Evolutionary conservation across 2,329 filamentous ascomycete species (phyloP).

Genomic region (Penicillium verrucosum): DNA sequence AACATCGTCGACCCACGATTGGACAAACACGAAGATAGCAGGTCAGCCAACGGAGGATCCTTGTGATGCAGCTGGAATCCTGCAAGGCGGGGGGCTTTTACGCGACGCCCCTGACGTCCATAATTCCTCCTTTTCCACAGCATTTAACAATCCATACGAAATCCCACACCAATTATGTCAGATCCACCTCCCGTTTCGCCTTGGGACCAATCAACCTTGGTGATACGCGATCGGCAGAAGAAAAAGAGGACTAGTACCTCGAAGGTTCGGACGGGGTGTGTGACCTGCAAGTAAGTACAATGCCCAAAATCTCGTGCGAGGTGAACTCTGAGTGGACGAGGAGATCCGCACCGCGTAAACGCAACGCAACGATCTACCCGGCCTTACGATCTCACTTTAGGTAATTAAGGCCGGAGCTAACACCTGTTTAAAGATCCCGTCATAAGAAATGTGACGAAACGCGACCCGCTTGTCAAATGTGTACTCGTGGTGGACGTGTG

Average conservation of each 20-base stretch:
- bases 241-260: background rate
- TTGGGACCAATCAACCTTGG: background rate
- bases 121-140: background rate
- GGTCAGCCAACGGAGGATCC: background rate
- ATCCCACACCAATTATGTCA: background rate
- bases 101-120: background rate
- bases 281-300: slow-evolving; percentile 6
- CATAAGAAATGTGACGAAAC: slow-evolving; percentile 9
- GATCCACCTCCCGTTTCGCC: background rate
- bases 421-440: background rate
- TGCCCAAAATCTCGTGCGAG: background rate
- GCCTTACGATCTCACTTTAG: background rate
- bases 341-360: background rate
- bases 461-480: slow-evolving; percentile 4
- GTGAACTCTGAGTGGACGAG: background rate
- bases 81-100: background rate
- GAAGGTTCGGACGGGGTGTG: slow-evolving; percentile 7
- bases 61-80: background rate
- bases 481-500: background rate
- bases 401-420: background rate
- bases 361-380: background rate
- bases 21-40: background rate
- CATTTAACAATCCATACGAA: background rate
- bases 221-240: background rate
- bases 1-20: background rate